Base-by-base conservation (phyloP, 306 rosid genomes). In the Cyamopsis tetragonoloba region DNA sequence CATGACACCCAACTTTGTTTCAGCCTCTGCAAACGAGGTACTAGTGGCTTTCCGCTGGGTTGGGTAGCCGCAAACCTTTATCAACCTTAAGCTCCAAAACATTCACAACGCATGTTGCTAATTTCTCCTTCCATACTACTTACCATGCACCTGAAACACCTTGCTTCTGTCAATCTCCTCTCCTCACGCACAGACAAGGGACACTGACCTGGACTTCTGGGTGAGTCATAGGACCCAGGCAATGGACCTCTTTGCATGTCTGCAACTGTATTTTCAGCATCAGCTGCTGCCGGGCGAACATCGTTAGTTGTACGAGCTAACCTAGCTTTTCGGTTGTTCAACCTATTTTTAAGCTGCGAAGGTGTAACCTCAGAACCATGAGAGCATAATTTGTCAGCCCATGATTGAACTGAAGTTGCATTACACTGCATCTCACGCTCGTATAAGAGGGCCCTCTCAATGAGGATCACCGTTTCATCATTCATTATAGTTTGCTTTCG, bases 371-470 rank as follows among this genome's bases (percentile, higher is more conserved):
- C 84, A 18, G 96, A 85, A 69, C 97, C 97, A n/a, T n/a, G n/a
- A n/a, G 14, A 28, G 74, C 90, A 80, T 78, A 91, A 81, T 91
- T 80, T 82, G 47, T 88, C 96, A 30, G 93, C 89, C 96, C 95
- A 91, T 14, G 71, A 49, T 72, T 84, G 89, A 47, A 91, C 75
- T 6, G 77, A 76, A 71, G 88, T 62, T 58, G 96, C 83, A 74
- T 84, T 83, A 44, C 97, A 81, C 78, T 91, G 97, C 97, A 91
- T 91, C 12, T 86, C 96, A 44, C 92, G 96, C 81, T 88, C 92
- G 71, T 82, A 87, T 79, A 84, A 32, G 58, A 91, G 77, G 11
- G 92, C 97, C 62, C 69, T 84, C 83, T 91, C 97, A 53, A 91
- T 86, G 30, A 86, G 43, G 0, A 39, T 44, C 58, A 91, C 76